A percentile compares a stretch with the other conserved stretches of the same genome.
These are phyloP conservation scores for Zygosaccharomyces pseudorouxii DNA, from an alignment of 805 yeast genomes.

Conservation along the genomic window DNA sequence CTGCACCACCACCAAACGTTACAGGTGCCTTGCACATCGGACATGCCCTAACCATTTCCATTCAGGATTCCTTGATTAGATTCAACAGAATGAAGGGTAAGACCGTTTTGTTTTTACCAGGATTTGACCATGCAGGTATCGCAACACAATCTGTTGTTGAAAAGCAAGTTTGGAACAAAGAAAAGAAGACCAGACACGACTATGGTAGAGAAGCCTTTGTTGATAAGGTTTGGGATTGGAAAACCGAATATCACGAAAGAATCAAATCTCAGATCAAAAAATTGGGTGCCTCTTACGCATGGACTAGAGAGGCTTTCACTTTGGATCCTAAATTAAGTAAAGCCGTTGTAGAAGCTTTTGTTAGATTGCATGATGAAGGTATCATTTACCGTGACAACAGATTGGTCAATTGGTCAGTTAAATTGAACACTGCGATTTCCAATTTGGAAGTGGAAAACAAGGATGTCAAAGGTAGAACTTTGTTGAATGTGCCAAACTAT, in stretches of 20 bases:
- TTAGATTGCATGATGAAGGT: constrained; percentile 89
- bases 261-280: constrained; percentile 80
- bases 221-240: constrained; percentile 96
- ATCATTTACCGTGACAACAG: constrained; percentile 90
- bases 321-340: constrained; percentile 70
- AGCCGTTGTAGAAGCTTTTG: constrained; percentile 89
- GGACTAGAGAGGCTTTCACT: constrained; percentile 93
- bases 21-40: constrained; percentile 99
- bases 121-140: constrained; percentile 99
- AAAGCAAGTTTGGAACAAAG: constrained; percentile 86
- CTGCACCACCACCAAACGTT: constrained; percentile 99
- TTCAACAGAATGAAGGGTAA: constrained; percentile 96
- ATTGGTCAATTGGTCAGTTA: constrained; percentile 94
- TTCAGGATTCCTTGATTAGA: constrained; percentile 90
- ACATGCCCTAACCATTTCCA: constrained; percentile 91
- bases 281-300: constrained; percentile 95
- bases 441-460: constrained; percentile 95
- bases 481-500: constrained; percentile 82
- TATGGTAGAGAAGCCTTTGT: constrained; percentile 87
- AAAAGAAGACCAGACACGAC: constrained; percentile 89
- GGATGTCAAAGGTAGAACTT: constrained; percentile 76
- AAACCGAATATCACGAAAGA: constrained; percentile 82
- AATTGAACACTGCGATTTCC: constrained; percentile 90
- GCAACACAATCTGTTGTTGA: constrained; percentile 98
- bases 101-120: constrained; percentile 88